A percentile compares a stretch with the other conserved stretches of the same genome.
phyloP scores from a whole-genome alignment of 2,329 filamentous ascomycete genomes.

The Corynespora cassiicola region DNA sequence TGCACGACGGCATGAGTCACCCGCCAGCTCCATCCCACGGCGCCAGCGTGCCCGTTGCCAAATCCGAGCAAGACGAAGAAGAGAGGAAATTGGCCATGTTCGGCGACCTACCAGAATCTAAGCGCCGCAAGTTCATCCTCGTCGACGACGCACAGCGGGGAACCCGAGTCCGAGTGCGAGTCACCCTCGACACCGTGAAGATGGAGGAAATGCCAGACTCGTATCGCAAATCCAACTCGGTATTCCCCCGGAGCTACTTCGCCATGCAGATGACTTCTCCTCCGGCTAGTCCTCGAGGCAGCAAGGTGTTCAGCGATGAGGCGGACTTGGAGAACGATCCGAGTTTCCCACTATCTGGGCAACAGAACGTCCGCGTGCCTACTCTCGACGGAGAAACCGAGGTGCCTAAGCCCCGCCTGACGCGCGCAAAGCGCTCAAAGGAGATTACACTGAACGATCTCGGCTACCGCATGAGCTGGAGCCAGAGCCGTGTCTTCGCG shows the following conservation, averaged over 20 bases:
- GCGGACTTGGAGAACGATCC: slow-evolving; percentile 53
- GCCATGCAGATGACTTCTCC: slow-evolving; percentile 91
- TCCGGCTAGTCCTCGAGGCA: slow-evolving; percentile 76
- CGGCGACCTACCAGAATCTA: slow-evolving; percentile 85
- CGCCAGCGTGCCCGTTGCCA: slow-evolving; percentile 50
- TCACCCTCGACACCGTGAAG: slow-evolving; percentile 91
- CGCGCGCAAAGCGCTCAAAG: slow-evolving; percentile 72
- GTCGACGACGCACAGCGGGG: slow-evolving; percentile 83
- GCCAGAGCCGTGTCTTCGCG: slow-evolving; percentile 90
- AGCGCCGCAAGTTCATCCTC: slow-evolving; percentile 95
- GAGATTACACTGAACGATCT: slow-evolving; percentile 93
- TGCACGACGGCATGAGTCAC: slow-evolving; percentile 64
- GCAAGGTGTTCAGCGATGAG: slow-evolving; percentile 75
- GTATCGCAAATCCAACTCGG: slow-evolving; percentile 87
- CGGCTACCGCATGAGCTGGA: slow-evolving; percentile 95
- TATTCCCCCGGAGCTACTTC: slow-evolving; percentile 91
- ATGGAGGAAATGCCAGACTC: slow-evolving; percentile 96
- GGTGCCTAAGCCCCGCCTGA: slow-evolving; percentile 77
- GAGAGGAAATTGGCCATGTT: slow-evolving; percentile 75
- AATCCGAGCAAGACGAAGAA: slow-evolving; percentile 62
- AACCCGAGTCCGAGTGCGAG: slow-evolving; percentile 83
- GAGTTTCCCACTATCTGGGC: slow-evolving; percentile 48
- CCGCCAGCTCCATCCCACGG: slow-evolving; percentile 51
- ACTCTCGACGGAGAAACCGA: slow-evolving; percentile 75
- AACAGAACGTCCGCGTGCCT: slow-evolving; percentile 55